Conservation (phyloP, 805 yeast genomes). For the Starmerella bombi region DNA sequence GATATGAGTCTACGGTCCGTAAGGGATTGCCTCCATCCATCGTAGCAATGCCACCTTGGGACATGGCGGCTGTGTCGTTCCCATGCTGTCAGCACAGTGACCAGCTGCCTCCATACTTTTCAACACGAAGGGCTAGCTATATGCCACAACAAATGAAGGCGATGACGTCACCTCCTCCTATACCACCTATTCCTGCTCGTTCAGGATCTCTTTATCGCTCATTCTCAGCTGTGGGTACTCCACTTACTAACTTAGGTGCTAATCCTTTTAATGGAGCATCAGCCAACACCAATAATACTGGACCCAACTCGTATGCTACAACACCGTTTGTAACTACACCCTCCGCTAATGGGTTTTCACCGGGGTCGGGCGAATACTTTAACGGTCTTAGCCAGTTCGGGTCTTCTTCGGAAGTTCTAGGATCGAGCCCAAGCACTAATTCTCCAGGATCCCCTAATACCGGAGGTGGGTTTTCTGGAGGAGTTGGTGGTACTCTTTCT, state of each 20-base stretch:
- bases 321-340: background rate
- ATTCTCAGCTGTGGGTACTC: background rate
- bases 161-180: background rate
- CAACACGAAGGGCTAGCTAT: background rate
- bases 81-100: slow-evolving; percentile 3
- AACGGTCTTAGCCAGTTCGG: background rate
- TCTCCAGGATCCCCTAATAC: background rate
- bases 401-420: background rate
- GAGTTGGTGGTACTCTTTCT: too few relatives aligned
- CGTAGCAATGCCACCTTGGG: slow-evolving; percentile 43
- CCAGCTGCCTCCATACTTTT: background rate
- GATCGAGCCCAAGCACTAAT: background rate
- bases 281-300: background rate
- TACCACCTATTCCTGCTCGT: too few relatives aligned
- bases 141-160: background rate
- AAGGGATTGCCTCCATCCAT: slow-evolving; percentile 42
- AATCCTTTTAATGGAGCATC: background rate
- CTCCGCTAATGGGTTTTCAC: background rate
- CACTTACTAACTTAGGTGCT: background rate
- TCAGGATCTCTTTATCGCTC: too few relatives aligned
- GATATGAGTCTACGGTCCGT: slow-evolving; percentile 32
- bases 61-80: slow-evolving; percentile 8
- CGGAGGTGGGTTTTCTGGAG: too few relatives aligned
- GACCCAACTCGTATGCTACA: background rate
- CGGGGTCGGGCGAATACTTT: background rate